Base-by-base conservation (phyloP, 441 rosid genomes). In the Melastoma candidum region DNA sequence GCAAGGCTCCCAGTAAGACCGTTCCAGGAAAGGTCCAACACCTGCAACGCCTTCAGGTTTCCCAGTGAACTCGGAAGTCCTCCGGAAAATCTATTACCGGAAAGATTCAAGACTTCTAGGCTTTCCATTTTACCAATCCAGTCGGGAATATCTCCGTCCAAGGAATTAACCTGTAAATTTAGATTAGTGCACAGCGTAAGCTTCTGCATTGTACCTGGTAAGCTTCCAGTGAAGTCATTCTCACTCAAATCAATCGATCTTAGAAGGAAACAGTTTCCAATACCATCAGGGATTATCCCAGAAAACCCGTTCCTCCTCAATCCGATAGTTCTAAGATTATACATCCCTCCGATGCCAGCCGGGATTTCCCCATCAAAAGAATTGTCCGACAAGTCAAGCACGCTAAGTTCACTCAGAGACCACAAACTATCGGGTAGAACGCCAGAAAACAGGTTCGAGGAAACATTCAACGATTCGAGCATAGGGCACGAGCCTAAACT, bases 51-150 rank as follows among this genome's bases (percentile, higher is more conserved):
- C 36, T 65, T 62, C 54, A 87, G 80, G 41, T 82, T 79, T 59
- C 96, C 96, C 44, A 92, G 46, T 27, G 93, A 77, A 57, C 26
- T 60, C 1, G 96, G 96, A 67, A 81, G 67, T 46, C 66, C 66
- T 45, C 94, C 93, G 1, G 83, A 68, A 51, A 90, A 77, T 55
- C 60, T 73, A 70, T 90, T 87, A 68, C 60, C 65, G 0, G 98
- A 92, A 56, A 92, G 78, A 85, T 92, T 95, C 76, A 85, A 69
- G 41, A 57, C 67, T 68, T 77, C 83, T 11, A 83, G 85, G 51
- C 70, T 73, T 66, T 67, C 69, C 74, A 81, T 68, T 63, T 79
- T 79, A 49, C 78, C 76, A 53, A 83, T 60, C 87, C 83, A 81
- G 27, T 58, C 67, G 0, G 82, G 83, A 62, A 78, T 61, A 29